Percentiles rank a stretch among this genome's conserved stretches.
These are phyloP conservation scores for Mycena pura DNA, from an alignment of 768 basidiomycete species.

Conservation along the genomic window DNA sequence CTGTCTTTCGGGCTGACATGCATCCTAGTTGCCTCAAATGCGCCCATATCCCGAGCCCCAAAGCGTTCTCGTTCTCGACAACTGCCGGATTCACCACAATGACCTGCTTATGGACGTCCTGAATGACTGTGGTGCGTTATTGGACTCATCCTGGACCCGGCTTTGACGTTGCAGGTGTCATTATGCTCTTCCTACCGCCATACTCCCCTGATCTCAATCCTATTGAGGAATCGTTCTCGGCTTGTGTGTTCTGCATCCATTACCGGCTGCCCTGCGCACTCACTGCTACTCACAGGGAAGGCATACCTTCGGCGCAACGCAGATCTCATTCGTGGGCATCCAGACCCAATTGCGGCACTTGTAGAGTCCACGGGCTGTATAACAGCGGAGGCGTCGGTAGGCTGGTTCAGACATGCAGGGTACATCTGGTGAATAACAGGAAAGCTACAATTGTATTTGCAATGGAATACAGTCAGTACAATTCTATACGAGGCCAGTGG, in stretches of 20 bases:
- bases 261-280: not conserved
- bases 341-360: not conserved
- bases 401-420: not conserved
- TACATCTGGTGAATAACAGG: not conserved
- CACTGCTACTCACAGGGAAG: not conserved
- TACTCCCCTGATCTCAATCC: not conserved
- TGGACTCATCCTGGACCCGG: not conserved
- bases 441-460: too few species aligned
- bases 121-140: not conserved
- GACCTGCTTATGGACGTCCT: not conserved
- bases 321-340: not conserved
- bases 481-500: too few species aligned
- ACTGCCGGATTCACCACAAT: constrained; percentile 10
- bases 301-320: not conserved
- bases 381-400: not conserved
- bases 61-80: constrained; percentile 18
- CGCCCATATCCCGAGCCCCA: constrained; percentile 10
- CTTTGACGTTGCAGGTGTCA: not conserved
- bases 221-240: not conserved
- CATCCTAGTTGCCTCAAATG: not conserved
- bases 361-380: not conserved
- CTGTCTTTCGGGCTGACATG: not conserved
- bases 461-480: too few species aligned
- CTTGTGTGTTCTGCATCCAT: not conserved
- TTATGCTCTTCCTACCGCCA: not conserved